phyloP scores from a whole-genome alignment of 1,284 basidiomycete species.

The Papiliotrema laurentii region DNA sequence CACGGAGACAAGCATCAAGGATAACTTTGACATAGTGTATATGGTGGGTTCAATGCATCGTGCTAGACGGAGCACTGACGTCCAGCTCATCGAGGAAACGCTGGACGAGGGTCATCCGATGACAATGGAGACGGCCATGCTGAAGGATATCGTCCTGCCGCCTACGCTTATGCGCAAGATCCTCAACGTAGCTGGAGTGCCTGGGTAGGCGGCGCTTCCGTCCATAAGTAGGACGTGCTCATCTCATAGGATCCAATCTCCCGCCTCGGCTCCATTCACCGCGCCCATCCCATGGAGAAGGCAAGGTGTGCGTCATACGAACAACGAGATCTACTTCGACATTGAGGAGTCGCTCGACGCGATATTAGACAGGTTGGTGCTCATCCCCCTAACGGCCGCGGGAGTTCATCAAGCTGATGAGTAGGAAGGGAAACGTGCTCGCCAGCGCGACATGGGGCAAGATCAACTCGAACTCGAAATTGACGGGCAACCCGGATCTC shows the following conservation, averaged over 20 bases:
- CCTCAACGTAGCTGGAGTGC: conserved; percentile 59
- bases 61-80: not conserved
- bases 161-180: conserved; percentile 79
- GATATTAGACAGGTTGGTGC: conserved; percentile 69
- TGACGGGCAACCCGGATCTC: conserved; percentile 84
- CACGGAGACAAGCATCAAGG: conserved; percentile 69
- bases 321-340: conserved; percentile 93
- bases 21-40: conserved; percentile 94
- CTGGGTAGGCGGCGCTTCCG: conserved; percentile 44
- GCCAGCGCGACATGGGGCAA: conserved; percentile 71
- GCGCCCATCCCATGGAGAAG: conserved; percentile 94
- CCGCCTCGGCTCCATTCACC: conserved; percentile 66
- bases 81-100: conserved; percentile 86
- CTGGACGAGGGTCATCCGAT: conserved; percentile 89
- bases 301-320: conserved; percentile 74
- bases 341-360: conserved; percentile 77
- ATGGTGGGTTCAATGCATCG: conserved; percentile 56
- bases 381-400: not conserved
- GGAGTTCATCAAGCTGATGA: not conserved
- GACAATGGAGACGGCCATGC: conserved; percentile 86
- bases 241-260: conserved; percentile 41
- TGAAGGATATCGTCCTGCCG: conserved; percentile 87
- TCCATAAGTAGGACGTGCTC: conserved; percentile 1
- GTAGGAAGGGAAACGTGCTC: conserved; percentile 68
- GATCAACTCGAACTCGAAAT: conserved; percentile 71